Evolutionary conservation across 129 eudicot species (phyloP).

Genomic region (Silybum marianum): DNA sequence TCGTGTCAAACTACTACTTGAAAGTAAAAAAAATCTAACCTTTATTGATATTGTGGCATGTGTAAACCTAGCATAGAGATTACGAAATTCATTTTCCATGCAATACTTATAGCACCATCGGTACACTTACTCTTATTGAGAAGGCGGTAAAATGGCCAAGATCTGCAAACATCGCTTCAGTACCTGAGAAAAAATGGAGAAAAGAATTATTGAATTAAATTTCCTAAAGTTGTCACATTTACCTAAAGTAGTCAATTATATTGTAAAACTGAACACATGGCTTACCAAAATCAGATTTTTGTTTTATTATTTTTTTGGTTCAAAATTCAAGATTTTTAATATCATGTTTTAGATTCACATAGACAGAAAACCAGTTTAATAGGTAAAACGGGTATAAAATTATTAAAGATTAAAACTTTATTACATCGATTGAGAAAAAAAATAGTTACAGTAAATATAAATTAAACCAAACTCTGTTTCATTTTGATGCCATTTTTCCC

Average conservation of each 20-base stretch:
- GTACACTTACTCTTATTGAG: constrained; percentile 70
- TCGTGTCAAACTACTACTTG: neutral
- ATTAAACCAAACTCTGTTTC: neutral
- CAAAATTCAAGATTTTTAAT: neutral
- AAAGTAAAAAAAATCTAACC: neutral
- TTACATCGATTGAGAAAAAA: neutral
- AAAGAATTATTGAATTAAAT: neutral
- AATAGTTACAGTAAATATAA: neutral
- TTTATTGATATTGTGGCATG: constrained; percentile 9
- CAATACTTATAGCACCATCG: constrained; percentile 1
- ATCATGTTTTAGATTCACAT: neutral
- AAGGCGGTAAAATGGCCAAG: constrained; percentile 82
- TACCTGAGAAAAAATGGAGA: constrained; percentile 47
- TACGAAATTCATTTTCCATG: neutral
- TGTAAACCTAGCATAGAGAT: neutral
- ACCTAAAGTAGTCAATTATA: neutral
- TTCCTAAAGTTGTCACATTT: neutral
- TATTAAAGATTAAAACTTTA: neutral
- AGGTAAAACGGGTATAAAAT: neutral
- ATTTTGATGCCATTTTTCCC: neutral
- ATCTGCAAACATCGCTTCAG: constrained; percentile 98
- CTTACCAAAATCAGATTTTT: neutral
- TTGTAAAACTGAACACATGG: neutral
- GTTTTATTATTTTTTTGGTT: neutral
- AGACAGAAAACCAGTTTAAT: neutral